Evolutionary conservation across 768 basidiomycete species (phyloP).

Genomic region (Mycena capillaripes): DNA sequence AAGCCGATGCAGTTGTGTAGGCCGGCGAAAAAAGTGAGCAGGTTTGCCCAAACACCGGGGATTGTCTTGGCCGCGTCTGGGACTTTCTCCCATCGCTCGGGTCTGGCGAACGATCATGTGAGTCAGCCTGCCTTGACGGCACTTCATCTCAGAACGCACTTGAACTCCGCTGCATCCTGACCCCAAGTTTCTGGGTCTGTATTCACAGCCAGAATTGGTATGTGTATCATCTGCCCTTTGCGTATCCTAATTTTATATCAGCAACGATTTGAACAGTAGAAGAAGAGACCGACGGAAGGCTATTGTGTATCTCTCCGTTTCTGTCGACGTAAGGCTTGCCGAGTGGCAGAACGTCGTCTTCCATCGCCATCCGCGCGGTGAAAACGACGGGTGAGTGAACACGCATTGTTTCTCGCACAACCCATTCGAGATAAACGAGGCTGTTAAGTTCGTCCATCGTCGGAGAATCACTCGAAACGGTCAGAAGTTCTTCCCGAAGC

Average conservation of each 20-base stretch:
- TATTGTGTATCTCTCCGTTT: conserved; percentile 55
- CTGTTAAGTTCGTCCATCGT: conserved; percentile 59
- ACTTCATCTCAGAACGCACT: conserved; percentile 48
- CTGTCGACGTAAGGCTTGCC: conserved; percentile 59
- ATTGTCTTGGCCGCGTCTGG: conserved; percentile 60
- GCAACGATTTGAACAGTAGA: background rate
- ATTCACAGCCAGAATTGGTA: conserved; percentile 70
- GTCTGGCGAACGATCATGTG: no score
- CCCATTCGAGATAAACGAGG: conserved; percentile 57
- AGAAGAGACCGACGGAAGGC: conserved; percentile 42
- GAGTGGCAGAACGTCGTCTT: conserved; percentile 69
- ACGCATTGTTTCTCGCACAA: conserved; percentile 73
- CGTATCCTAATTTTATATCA: conserved; percentile 45
- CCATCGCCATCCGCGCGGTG: conserved; percentile 58
- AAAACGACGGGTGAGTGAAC: conserved; percentile 65
- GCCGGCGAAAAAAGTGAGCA: conserved; percentile 70
- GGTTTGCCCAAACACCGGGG: conserved; percentile 74
- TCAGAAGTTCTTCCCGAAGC: conserved; percentile 59
- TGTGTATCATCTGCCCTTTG: conserved; percentile 59
- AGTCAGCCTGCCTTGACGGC: background rate
- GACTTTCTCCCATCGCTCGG: conserved; percentile 71
- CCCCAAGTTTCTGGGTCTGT: conserved; percentile 71
- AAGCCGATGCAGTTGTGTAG: conserved; percentile 78
- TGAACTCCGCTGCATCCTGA: conserved; percentile 73
- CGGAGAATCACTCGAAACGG: conserved; percentile 50